Conservation (phyloP, 2,329 filamentous ascomycete genomes). For the Alternaria rosae region DNA sequence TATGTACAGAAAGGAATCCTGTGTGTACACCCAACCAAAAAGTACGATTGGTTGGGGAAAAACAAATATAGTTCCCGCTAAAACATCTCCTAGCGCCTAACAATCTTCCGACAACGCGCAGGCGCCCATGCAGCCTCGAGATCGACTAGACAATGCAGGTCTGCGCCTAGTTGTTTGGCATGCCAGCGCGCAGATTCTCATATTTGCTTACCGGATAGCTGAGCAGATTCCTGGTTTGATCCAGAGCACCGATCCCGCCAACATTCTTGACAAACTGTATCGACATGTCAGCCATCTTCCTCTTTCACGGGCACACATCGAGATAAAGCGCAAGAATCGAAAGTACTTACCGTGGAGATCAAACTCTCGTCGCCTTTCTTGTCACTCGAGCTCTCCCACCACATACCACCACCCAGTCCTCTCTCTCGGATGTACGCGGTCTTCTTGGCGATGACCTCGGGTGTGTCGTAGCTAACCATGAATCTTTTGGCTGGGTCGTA, state of each 20-base stretch:
- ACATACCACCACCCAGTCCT: slow-evolving; percentile 50
- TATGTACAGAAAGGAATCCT: background rate
- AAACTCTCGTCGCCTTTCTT: slow-evolving; percentile 42
- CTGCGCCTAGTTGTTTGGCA: slow-evolving; percentile 26
- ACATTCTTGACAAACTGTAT: slow-evolving; percentile 60
- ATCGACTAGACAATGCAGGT: background rate
- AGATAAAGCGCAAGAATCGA: background rate
- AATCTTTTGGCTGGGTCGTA: slow-evolving; percentile 35
- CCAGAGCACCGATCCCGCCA: slow-evolving; percentile 61
- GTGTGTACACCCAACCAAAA: background rate
- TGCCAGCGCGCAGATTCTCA: slow-evolving; percentile 64
- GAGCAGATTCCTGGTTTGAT: slow-evolving; percentile 66
- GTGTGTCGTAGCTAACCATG: slow-evolving; percentile 48
- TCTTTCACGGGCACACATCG: background rate
- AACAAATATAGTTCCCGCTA: background rate
- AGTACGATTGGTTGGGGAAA: background rate
- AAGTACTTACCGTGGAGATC: slow-evolving; percentile 36
- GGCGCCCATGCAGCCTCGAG: background rate
- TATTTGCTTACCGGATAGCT: slow-evolving; percentile 72
- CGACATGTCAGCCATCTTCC: slow-evolving; percentile 5
- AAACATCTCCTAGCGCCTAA: background rate
- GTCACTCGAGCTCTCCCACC: slow-evolving; percentile 48
- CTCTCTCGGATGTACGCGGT: slow-evolving; percentile 29
- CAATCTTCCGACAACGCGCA: background rate
- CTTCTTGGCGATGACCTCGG: slow-evolving; percentile 41